Percentiles rank a stretch among this genome's conserved stretches.
Conservation (phyloP, 2,329 filamentous ascomycete species). For the Alternaria sp. region DNA sequence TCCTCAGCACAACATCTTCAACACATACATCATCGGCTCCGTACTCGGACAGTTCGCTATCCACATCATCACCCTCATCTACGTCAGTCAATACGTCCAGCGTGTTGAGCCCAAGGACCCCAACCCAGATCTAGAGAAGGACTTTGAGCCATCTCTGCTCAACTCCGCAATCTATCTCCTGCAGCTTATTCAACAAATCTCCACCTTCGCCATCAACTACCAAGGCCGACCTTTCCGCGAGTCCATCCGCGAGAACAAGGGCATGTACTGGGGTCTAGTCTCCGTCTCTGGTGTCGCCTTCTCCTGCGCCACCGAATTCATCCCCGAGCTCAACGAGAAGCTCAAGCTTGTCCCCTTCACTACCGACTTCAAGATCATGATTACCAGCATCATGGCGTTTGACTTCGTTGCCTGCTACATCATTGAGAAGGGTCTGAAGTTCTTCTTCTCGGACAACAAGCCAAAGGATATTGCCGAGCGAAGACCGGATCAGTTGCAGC, state of each 20-base stretch:
- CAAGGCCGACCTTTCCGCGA: constrained; percentile 98
- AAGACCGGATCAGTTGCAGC: constrained; percentile 81
- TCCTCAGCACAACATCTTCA: constrained; percentile 98
- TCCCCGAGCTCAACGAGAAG: constrained; percentile 93
- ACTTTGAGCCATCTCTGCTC: constrained; percentile 90
- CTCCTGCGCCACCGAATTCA: constrained; percentile 90
- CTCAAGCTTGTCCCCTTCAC: constrained; percentile 92
- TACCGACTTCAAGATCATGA: constrained; percentile 83
- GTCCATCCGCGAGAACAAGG: constrained; percentile 90
- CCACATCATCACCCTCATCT: constrained; percentile 92
- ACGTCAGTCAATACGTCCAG: constrained; percentile 89
- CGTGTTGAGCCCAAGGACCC: constrained; percentile 72
- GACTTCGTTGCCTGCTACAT: constrained; percentile 88
- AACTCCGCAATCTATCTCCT: constrained; percentile 97
- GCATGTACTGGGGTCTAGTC: constrained; percentile 97
- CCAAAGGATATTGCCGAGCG: constrained; percentile 92
- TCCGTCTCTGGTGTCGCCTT: constrained; percentile 91
- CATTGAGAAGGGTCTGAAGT: constrained; percentile 87
- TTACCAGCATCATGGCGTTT: constrained; percentile 83
- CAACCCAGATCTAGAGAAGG: constrained; percentile 88
- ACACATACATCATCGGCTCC: constrained; percentile 97
- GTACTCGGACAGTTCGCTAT: constrained; percentile 97
- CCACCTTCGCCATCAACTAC: constrained; percentile 99
- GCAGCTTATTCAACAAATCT: constrained; percentile 98
- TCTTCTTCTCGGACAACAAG: constrained; percentile 84